A percentile compares a stretch with the other conserved stretches of the same genome.
Evolutionary conservation across 257 asterid species (phyloP).

Genomic region (Przewalskia tangutica): DNA sequence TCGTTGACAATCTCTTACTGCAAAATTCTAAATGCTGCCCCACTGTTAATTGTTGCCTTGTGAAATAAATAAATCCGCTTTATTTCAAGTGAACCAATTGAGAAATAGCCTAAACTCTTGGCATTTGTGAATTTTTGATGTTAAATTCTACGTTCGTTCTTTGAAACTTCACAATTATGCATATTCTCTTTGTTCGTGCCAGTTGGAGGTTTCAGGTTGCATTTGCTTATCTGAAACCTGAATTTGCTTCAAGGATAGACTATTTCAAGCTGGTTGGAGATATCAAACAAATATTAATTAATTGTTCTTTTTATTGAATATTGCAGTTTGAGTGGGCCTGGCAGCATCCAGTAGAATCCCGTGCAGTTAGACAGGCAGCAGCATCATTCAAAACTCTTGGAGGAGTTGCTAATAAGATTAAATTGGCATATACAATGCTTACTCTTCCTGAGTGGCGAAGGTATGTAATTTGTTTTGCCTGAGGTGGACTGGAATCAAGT

Average conservation of each 20-base stretch:
- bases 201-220: neutral
- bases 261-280: neutral
- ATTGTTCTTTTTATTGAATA: neutral
- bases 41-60: neutral
- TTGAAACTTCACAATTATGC: neutral
- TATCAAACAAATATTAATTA: neutral
- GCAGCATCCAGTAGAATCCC: slow-evolving; percentile 88
- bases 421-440: slow-evolving; percentile 75
- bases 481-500: neutral
- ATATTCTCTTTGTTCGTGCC: neutral
- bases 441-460: slow-evolving; percentile 82
- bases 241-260: neutral
- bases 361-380: slow-evolving; percentile 72
- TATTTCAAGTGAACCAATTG: neutral
- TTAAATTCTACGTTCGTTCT: neutral
- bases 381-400: slow-evolving; percentile 58
- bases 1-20: neutral
- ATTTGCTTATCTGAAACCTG: neutral
- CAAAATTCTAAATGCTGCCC: neutral
- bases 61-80: neutral
- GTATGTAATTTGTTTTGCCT: slow-evolving; percentile 20
- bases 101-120: neutral
- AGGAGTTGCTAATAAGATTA: slow-evolving; percentile 81
- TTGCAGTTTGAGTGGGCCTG: slow-evolving; percentile 98
- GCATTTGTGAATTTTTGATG: neutral